These are phyloP conservation scores for Symbiotaphrina buchneri DNA, from an alignment of 495 filamentous ascomycete genomes.

Conservation along the genomic window DNA sequence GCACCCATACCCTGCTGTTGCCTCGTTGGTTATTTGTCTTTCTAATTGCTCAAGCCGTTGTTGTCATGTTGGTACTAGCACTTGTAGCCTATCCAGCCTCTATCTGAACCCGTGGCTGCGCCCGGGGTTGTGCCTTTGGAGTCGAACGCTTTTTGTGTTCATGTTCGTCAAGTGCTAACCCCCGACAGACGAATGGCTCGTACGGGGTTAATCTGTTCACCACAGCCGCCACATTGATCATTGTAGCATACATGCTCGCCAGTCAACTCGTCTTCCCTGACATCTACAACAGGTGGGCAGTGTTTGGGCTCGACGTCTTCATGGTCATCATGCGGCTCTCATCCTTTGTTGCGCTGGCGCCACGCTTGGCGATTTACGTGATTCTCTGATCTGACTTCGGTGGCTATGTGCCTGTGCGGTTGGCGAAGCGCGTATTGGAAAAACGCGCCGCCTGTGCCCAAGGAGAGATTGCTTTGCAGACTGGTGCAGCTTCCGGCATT, in stretches of 20 bases:
- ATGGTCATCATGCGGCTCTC: constrained; percentile 1
- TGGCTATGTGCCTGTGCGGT: neutral
- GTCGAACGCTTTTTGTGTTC: neutral
- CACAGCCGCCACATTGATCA: neutral
- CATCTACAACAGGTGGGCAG: neutral
- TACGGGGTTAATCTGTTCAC: constrained; percentile 3
- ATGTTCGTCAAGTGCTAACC: neutral
- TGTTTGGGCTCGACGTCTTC: neutral
- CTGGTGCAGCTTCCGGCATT: constrained; percentile 1
- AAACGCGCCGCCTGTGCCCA: too few relatives aligned
- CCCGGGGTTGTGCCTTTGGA: too few relatives aligned
- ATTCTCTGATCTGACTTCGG: too few relatives aligned
- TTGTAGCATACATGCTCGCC: neutral
- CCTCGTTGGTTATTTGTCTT: constrained; percentile 1
- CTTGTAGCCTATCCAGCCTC: neutral
- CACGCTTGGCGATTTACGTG: neutral
- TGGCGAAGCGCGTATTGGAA: neutral
- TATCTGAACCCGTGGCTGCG: too few relatives aligned
- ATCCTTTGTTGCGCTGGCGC: neutral
- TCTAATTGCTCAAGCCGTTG: neutral
- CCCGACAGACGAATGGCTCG: neutral
- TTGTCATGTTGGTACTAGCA: neutral
- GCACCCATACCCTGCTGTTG: neutral
- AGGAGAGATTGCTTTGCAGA: neutral
- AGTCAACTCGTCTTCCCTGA: neutral